Base-by-base conservation (phyloP, 805 yeast species). In the Pichia membranifaciens region DNA sequence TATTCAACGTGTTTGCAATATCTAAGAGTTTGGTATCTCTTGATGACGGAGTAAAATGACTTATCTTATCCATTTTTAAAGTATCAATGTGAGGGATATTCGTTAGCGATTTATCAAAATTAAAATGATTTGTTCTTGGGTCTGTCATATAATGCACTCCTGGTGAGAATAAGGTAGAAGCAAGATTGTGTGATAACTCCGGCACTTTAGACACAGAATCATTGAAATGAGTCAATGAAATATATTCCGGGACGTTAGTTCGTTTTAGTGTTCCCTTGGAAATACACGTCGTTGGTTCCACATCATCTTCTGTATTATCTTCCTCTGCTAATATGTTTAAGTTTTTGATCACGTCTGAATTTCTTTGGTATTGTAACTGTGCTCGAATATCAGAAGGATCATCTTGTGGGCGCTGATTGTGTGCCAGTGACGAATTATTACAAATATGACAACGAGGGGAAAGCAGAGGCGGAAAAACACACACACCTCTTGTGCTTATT, bases 121-220 rank as follows among this genome's bases (percentile, higher is more conserved):
- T 87, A 63, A 73, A 81, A 2, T 80, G 81, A 41, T 81, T 72
- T 0, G 95, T 79, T 50, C 96, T 71, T 17, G 89, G 82, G 64
- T 90, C 96, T 58, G 79, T 80, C 29, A 86, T 63, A 50, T 76
- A 82, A 55, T 89, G 96, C 2, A 87, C 82, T 0, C 76, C 95
- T 61, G 96, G 96, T 28, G 84, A 81, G 60, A 84, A 87, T 12
- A 91, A 65, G 0, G 84, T 89, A 37, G 84, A 68, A 33, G 84
- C 83, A 17, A 93, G 71, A 43, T 75, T 76, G 56, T 85, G 88
- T 9, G 80, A 75, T 34, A 91, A 65, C 16, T 54, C 59, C 0
- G 96, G 90, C 44, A 82, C 45, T 46, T 57, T 36, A 0, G 44
- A 39, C 3, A 17, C 18, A 2, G 52, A 42, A 18, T 56, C 50